Evolutionary conservation across 176 grass and related monocot species (phyloP).

Genomic region (Bothriochloa decipiens): DNA sequence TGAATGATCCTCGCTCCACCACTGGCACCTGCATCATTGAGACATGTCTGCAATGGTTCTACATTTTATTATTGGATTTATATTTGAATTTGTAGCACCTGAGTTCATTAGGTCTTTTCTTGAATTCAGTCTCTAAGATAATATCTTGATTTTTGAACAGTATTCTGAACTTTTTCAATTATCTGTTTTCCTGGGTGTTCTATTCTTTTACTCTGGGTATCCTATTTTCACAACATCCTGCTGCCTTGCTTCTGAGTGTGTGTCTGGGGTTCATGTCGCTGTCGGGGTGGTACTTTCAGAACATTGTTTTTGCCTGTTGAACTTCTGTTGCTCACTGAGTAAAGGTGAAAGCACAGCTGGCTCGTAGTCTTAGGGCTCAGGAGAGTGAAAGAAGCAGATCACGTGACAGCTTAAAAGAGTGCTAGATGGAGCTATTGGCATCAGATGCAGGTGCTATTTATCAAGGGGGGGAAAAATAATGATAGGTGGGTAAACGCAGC

Average conservation of each 20-base stretch:
- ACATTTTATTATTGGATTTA: not conserved
- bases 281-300: not conserved
- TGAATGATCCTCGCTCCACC: not conserved
- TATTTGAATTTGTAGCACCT: not conserved
- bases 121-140: not conserved
- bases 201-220: not conserved
- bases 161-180: too few species aligned
- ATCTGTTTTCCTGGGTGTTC: not conserved
- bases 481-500: not conserved
- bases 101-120: not conserved
- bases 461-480: not conserved
- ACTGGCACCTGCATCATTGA: not conserved
- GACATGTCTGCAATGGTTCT: not conserved
- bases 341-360: not conserved
- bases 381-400: not conserved
- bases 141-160: not conserved
- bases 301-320: not conserved
- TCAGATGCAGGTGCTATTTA: not conserved
- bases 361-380: not conserved
- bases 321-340: not conserved
- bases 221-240: not conserved
- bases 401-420: not conserved
- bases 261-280: not conserved
- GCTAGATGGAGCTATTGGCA: not conserved
- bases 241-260: not conserved